These are phyloP conservation scores for Beta lomatogona DNA, from an alignment of 179 eudicot genomes.

Conservation along the genomic window DNA sequence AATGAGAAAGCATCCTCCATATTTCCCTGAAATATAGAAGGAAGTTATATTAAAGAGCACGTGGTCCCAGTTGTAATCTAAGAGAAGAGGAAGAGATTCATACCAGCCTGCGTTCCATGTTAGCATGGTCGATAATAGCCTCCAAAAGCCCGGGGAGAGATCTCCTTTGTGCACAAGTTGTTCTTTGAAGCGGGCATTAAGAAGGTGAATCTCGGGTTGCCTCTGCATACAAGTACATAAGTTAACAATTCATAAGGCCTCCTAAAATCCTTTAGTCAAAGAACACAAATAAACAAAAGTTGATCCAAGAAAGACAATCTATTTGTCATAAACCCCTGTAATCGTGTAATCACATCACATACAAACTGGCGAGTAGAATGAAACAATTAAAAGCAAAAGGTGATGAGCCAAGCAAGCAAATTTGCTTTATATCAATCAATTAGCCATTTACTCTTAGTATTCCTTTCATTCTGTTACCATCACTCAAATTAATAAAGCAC, in stretches of 20 bases:
- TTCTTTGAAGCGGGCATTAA: constrained; percentile 88
- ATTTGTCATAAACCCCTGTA: neutral
- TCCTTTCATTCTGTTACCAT: no score
- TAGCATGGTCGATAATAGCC: constrained; percentile 91
- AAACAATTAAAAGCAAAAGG: neutral
- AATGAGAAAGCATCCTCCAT: constrained; percentile 84
- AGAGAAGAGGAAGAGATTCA: constrained; percentile 9
- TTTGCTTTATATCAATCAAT: neutral
- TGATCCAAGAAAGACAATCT: neutral
- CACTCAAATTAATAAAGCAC: no score
- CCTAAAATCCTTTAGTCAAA: neutral
- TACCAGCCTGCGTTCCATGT: constrained; percentile 73
- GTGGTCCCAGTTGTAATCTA: no score
- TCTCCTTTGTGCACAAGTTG: constrained; percentile 88
- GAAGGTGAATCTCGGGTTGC: constrained; percentile 97
- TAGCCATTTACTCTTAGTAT: neutral
- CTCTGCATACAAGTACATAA: constrained; percentile 52
- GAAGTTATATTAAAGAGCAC: no score
- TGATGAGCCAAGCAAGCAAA: neutral
- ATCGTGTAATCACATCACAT: neutral
- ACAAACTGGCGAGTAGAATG: neutral
- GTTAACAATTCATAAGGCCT: neutral
- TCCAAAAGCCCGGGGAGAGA: constrained; percentile 97
- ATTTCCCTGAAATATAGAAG: no score
- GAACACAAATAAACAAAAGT: neutral